A percentile compares a stretch with the other conserved stretches of the same genome.
phyloP scores from a whole-genome alignment of 495 filamentous ascomycete genomes.

The Friedmanniomyces endolithicus region DNA sequence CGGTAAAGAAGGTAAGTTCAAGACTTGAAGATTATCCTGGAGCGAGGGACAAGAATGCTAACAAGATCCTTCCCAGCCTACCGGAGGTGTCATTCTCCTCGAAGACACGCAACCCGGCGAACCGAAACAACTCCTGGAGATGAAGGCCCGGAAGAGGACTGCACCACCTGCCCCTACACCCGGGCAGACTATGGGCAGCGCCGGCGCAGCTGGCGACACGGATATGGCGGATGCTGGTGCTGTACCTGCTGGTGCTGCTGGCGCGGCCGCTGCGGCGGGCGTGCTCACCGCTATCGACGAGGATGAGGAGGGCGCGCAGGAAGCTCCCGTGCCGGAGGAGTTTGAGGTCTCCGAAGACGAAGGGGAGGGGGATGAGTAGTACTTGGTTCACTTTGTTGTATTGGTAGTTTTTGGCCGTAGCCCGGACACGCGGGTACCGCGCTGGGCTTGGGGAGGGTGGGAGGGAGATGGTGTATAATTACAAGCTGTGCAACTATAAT shows the following conservation, averaged over 20 bases:
- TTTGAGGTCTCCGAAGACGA: conserved; percentile 79
- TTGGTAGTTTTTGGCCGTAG: neutral
- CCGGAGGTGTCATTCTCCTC: conserved; percentile 82
- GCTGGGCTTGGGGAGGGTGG: neutral
- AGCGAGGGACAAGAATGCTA: neutral
- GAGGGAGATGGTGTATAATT: neutral
- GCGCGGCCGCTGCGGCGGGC: conserved; percentile 63
- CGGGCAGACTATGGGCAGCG: conserved; percentile 24
- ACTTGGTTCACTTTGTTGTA: neutral
- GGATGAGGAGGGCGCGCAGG: conserved; percentile 71
- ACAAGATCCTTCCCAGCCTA: conserved; percentile 51
- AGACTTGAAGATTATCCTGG: neutral
- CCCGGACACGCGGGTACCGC: neutral
- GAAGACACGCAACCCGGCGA: conserved; percentile 74
- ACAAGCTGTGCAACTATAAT: neutral
- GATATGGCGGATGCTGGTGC: conserved; percentile 22
- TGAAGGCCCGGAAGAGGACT: conserved; percentile 70
- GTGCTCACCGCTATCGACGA: conserved; percentile 76
- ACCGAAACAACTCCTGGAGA: conserved; percentile 64
- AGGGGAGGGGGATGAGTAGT: conserved; percentile 36
- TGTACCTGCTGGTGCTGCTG: conserved; percentile 25
- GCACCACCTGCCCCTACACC: conserved; percentile 30
- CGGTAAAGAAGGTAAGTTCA: conserved; percentile 76
- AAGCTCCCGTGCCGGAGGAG: conserved; percentile 64
- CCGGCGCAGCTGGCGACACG: conserved; percentile 17